Conservation (phyloP, 306 rosid species). For the Cucurbita moschata region DNA sequence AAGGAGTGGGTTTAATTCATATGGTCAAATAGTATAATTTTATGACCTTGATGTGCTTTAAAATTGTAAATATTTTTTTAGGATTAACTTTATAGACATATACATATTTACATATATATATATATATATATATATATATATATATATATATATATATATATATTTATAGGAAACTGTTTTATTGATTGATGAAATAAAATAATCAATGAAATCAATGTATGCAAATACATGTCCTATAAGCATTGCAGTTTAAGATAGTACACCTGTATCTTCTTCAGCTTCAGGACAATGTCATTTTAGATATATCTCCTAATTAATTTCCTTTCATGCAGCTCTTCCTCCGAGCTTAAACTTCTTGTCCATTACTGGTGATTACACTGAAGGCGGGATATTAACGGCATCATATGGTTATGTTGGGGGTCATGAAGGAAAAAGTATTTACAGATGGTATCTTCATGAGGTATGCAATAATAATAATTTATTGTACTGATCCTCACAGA, state of each 20-base stretch:
- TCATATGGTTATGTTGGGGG: constrained; percentile 98
- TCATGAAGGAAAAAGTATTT: constrained; percentile 92
- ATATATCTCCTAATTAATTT: constrained; percentile 11
- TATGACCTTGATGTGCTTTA: neutral
- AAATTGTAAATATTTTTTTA: neutral
- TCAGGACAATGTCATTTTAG: neutral
- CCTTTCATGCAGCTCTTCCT: constrained; percentile 63
- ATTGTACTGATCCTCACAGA: no score
- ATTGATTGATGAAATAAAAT: neutral
- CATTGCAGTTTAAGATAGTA: neutral
- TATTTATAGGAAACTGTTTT: neutral
- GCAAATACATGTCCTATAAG: neutral
- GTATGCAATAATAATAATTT: constrained; percentile 16
- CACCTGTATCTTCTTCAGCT: neutral
- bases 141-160: neutral
- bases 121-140: neutral
- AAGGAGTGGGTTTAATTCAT: neutral
- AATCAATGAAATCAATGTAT: no score
- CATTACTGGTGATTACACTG: constrained; percentile 77
- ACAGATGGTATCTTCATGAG: constrained; percentile 86
- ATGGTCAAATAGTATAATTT: neutral
- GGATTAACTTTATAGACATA: neutral
- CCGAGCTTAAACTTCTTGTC: constrained; percentile 97
- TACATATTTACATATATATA: neutral
- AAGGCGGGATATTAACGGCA: constrained; percentile 83